Base-by-base conservation (phyloP, 2,329 filamentous ascomycete genomes). In the Colletotrichum chrysophilum region DNA sequence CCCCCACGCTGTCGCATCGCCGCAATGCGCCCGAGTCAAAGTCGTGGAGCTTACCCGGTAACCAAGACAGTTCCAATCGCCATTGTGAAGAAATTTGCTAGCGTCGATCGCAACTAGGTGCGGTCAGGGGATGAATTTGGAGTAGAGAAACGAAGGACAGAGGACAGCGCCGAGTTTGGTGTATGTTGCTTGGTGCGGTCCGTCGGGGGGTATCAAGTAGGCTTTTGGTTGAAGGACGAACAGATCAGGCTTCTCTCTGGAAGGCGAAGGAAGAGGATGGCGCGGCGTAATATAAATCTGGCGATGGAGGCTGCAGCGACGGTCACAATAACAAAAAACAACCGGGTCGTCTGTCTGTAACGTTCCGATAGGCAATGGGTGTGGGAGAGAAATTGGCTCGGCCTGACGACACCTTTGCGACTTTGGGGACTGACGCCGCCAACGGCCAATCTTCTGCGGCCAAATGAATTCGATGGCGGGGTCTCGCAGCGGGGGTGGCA, bases 31-130 rank as follows among this genome's bases (percentile, higher is more conserved):
- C 32, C 66, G 48, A 52, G 18, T 52, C 43, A 52, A 52, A 21
- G 30, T 67, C 48, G 66, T 62, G 75, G 77, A 80, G 80, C 93
- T 88, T 93, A 98, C 96, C 96, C 96, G 82, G 96, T 96, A 84
- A 98, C 93, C 82, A 98, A 91, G 83, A 98, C 95, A 77, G 96
- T 97, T 88, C 95, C 95, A 80, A 94, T 91, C 84, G 93, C 87
- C 95, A 97, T 97, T 78, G 78, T 88, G 80, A 77, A 76, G 55
- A 67, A 58, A 68, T 74, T 74, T 76, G 66, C 43, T 55, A 60
- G 26, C 36, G 74, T 26, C 64, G 67, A 75, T 76, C 48, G 48
- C 68, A 62, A 65, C 56, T 66, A 70, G 61, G 34, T 60, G 52
- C 13, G 28, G 48, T 75, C 67, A 66, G 68, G 67, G 61, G 68